Evolutionary conservation across 192 early-diverging fungal genomes (phyloP), one percentile per base, ranked within the genome.

Genomic region (Backusella westeae): DNA sequence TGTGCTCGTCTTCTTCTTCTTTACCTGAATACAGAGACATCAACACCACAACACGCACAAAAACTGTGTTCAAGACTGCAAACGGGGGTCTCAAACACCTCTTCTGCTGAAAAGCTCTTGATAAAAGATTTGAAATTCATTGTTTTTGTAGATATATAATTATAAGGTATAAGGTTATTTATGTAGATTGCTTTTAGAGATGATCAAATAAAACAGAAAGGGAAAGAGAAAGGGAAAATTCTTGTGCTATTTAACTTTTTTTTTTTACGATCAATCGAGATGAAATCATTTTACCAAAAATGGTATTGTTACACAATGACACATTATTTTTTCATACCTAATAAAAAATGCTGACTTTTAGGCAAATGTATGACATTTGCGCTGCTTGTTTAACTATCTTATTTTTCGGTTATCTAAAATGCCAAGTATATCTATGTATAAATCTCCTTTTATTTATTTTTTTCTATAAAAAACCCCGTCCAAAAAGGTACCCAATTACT

Each of bases 11-110:
- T 49, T 49, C 1, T 49, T 49, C 6, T 49, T 49, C n/a, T 38
- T 56, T 74, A 74, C 72, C 56, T 74, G 36, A 74, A 74, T 1
- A 32, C n/a, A 29, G 72, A 39, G 26, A 74, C 34, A 38, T 74
- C 59, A 39, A 74, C 72, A 26, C 72, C 72, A 44, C 72, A 74
- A 32, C 72, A 74, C 6, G 52, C n/a, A 65, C 72, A 74, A 39
- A 74, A 74, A 14, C 72, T 26, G 10, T 53, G 32, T n/a, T 15
- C n/a, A 53, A 34, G 29, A 36, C 29, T n/a, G 52, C 44, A 34
- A 17, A 72, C 34, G 29, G 68, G 68, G 14, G 1, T 21, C 21
- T 7, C 21, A 6, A 14, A 38, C 1, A 10, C 17, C 10, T 19
- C 12, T 4, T 72, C 29, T 32, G 34, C 15, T n/a, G 70, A 3